Evolutionary conservation across 2,329 filamentous ascomycete genomes (phyloP).

Genomic region (Fusarium beomiforme): DNA sequence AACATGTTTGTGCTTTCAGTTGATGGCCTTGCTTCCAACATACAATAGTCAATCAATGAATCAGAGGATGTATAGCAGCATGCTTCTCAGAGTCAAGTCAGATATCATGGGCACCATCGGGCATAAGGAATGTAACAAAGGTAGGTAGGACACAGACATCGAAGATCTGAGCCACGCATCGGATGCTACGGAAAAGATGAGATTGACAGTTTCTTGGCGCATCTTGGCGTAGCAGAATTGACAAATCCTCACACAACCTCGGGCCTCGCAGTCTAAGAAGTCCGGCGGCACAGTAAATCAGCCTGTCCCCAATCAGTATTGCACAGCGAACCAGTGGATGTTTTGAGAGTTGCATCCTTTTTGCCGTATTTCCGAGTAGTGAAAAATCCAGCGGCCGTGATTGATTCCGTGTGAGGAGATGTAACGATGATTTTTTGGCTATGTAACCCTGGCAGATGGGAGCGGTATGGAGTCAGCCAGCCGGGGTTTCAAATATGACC

Average conservation of each 20-base stretch:
- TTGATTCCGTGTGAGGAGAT: background rate
- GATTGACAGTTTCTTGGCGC: conserved; percentile 3
- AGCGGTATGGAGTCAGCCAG: background rate
- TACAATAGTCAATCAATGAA: background rate
- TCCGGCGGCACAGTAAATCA: background rate
- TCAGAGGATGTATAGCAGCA: background rate
- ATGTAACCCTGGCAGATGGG: background rate
- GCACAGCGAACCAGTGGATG: background rate
- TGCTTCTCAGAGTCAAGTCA: background rate
- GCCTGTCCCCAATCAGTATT: background rate
- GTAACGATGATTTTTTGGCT: background rate
- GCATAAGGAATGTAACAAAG: background rate
- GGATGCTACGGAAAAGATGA: conserved; percentile 8
- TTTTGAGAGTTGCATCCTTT: background rate
- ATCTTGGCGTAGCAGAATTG: background rate
- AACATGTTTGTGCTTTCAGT: rapidly evolving
- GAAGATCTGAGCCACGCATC: background rate
- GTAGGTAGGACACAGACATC: background rate
- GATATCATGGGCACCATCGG: background rate
- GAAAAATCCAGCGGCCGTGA: background rate
- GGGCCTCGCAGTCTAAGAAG: background rate
- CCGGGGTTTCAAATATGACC: background rate
- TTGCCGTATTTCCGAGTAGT: background rate
- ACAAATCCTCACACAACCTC: background rate
- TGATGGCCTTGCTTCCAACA: background rate